Conservation (phyloP, 1,284 basidiomycete genomes). For the Tausonia pullulans region DNA sequence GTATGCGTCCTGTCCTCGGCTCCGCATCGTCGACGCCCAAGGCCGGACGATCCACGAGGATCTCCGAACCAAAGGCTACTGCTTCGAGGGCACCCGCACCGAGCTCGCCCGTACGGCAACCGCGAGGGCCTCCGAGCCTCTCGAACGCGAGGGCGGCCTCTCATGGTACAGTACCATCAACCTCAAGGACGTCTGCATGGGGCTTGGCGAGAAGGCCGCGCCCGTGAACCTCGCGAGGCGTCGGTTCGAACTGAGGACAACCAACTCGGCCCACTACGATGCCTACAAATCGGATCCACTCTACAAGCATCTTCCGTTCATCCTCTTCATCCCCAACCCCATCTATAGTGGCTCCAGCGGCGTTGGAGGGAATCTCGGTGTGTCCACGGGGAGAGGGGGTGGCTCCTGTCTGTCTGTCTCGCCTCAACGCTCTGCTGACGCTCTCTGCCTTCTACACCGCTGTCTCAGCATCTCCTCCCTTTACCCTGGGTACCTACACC, state of each 20-base stretch:
- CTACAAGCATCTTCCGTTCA: constrained; percentile 39
- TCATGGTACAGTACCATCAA: neutral
- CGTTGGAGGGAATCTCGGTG: neutral
- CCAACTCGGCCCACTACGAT: constrained; percentile 28
- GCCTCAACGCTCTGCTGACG: too few relatives aligned
- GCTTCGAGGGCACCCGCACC: neutral
- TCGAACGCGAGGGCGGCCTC: constrained; percentile 1
- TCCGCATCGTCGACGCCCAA: constrained; percentile 2
- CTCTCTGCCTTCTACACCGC: neutral
- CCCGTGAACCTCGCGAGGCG: constrained; percentile 26
- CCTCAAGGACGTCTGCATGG: constrained; percentile 27
- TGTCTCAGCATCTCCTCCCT: constrained; percentile 19
- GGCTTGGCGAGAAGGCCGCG: constrained; percentile 37
- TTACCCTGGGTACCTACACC: constrained; percentile 34
- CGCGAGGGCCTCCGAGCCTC: neutral
- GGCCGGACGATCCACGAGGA: constrained; percentile 7
- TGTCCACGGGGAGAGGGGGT: neutral
- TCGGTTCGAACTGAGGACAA: constrained; percentile 13
- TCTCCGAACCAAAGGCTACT: neutral
- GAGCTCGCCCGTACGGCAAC: neutral
- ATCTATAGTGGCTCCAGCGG: neutral
- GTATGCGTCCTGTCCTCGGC: neutral
- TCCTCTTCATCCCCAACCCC: constrained; percentile 30
- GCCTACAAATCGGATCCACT: constrained; percentile 33
- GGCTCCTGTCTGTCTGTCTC: neutral